Percentiles rank a stretch among this genome's conserved stretches.
Conservation (phyloP, 2,329 filamentous ascomycete genomes). For the Davidsoniella neocaledoniae region DNA sequence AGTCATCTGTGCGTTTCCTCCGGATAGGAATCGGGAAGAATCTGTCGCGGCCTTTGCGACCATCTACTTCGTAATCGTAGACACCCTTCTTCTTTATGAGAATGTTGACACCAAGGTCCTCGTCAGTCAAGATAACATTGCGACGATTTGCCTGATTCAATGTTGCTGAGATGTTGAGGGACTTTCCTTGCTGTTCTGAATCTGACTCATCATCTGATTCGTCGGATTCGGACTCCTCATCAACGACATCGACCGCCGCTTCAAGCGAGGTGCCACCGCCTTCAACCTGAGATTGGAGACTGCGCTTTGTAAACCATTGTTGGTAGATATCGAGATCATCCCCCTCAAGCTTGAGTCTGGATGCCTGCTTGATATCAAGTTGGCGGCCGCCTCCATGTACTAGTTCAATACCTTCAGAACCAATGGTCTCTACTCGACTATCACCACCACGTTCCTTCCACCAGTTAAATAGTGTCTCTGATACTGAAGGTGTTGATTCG, state of each 20-base stretch:
- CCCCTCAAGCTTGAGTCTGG: constrained; percentile 50
- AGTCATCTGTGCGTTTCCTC: constrained; percentile 69
- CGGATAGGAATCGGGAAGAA: constrained; percentile 80
- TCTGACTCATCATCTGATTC: constrained; percentile 81
- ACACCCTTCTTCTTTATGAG: constrained; percentile 74
- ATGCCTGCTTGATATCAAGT: constrained; percentile 42
- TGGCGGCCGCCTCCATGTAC: constrained; percentile 48
- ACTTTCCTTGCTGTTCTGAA: constrained; percentile 77
- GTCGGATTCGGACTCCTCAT: constrained; percentile 73
- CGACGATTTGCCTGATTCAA: constrained; percentile 70
- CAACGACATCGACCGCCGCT: constrained; percentile 53
- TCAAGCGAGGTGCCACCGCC: constrained; percentile 52
- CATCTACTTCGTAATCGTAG: constrained; percentile 84
- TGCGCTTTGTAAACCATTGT: constrained; percentile 77
- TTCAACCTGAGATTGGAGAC: constrained; percentile 69
- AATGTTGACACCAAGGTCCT: constrained; percentile 82
- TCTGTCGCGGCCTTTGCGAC: constrained; percentile 80
- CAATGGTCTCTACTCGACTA: constrained; percentile 39
- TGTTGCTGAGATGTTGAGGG: constrained; percentile 73
- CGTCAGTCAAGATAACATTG: constrained; percentile 72
- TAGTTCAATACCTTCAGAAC: constrained; percentile 44
- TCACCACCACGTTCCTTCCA: constrained; percentile 55
- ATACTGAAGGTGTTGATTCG: constrained; percentile 38
- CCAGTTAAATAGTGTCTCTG: constrained; percentile 62
- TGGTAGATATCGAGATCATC: constrained; percentile 72